Conservation (phyloP, 1,139 yeast species). For the Yamadazyma jaroonii region DNA sequence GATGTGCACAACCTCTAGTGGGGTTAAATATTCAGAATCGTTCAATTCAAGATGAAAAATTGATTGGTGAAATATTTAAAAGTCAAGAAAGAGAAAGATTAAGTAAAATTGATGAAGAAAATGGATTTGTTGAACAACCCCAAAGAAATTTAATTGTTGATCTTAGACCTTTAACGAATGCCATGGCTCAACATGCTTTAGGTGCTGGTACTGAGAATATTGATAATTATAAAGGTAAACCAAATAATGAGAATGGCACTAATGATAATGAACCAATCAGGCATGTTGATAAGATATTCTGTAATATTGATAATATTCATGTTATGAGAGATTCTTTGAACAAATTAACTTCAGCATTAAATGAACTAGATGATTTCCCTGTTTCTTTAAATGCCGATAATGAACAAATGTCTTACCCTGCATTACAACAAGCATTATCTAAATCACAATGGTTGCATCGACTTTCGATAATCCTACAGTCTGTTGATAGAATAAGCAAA, state of each 20-base stretch:
- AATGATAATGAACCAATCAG: slow-evolving; percentile 12
- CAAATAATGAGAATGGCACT: background rate
- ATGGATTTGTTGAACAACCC: slow-evolving; percentile 32
- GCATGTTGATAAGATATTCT: slow-evolving; percentile 59
- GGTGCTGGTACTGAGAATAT: slow-evolving; percentile 97
- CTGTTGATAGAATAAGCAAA: slow-evolving; percentile 75
- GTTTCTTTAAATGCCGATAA: slow-evolving; percentile 16
- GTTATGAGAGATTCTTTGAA: slow-evolving; percentile 85
- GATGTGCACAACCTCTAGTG: slow-evolving; percentile 92
- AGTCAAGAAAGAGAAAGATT: slow-evolving; percentile 36
- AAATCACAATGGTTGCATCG: slow-evolving; percentile 83
- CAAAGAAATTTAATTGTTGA: slow-evolving; percentile 78
- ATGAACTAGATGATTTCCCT: slow-evolving; percentile 62
- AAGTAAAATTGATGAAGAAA: slow-evolving; percentile 10
- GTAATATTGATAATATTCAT: slow-evolving; percentile 93
- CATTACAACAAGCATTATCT: slow-evolving; percentile 45
- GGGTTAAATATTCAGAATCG: slow-evolving; percentile 81
- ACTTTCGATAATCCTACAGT: slow-evolving; percentile 63
- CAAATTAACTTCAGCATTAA: slow-evolving; percentile 59
- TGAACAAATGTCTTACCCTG: slow-evolving; percentile 20
- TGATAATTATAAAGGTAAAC: slow-evolving; percentile 64
- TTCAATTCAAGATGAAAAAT: slow-evolving; percentile 86
- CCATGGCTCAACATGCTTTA: slow-evolving; percentile 93
- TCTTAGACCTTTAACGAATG: slow-evolving; percentile 89
- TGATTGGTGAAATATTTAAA: slow-evolving; percentile 69